Base-by-base conservation (phyloP, 495 filamentous ascomycete species). In the Chaetomidium leptoderma region DNA sequence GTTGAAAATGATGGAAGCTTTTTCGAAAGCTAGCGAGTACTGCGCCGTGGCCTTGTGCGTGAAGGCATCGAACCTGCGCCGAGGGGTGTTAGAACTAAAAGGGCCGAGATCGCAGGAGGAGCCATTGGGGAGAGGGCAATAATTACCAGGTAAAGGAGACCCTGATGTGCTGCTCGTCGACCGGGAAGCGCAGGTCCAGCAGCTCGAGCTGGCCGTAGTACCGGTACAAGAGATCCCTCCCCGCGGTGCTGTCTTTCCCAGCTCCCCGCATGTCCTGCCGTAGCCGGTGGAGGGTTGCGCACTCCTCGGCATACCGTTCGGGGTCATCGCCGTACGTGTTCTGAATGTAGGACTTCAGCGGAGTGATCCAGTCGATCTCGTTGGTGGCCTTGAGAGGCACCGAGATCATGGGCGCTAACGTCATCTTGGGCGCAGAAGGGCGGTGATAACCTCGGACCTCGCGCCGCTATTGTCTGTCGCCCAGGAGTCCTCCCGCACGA, bases 1-100 rank as follows among this genome's bases (percentile, higher is more conserved):
- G 72, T 98, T 98, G 83, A 98, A 98, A 64, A 98, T 96, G 70
- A 98, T 95, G 55, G 95, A 97, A 19, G 93, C 93, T 72, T 98
- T 98, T 72, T 98, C 93, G 72, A 92, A 98, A 32, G 93, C 93
- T 30, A 97, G 82, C 30, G 92, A 96, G 74, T 95, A 96, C 69
- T 98, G 93, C 10, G 92, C 84, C 3, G 95, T 97, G 16, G 89
- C 80, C 66, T 97, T 97, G 70, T 96, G 91, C 24, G 93, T 98
- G 74, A 98, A 98, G 37, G 93, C 93, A 73, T 98, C 93, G 72
- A 92, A 96, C 92, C 92, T 97, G 67, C 2, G 30, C 14, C 39
- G 30, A 43, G n/a, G 2, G 46, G 21, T 8, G 66, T 72, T 43
- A 72, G 69, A 44, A 58, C 37, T 2, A 6, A 17, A 21, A 26